Evolutionary conservation across 768 basidiomycete species (phyloP).

Genomic region (Kwoniella pini): DNA sequence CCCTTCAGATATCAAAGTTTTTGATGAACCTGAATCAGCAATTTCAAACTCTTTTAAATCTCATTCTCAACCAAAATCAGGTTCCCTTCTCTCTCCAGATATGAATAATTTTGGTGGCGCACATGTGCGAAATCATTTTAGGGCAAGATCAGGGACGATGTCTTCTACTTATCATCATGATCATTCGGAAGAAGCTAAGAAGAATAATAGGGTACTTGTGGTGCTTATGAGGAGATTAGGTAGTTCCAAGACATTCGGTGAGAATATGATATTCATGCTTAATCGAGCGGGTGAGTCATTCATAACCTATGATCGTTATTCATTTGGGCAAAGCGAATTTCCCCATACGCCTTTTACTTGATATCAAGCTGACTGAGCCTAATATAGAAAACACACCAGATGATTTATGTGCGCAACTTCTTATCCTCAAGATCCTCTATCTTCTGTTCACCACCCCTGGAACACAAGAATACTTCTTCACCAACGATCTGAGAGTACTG

Average conservation of each 20-base stretch:
- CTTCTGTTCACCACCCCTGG: constrained; percentile 90
- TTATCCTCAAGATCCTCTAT: constrained; percentile 92
- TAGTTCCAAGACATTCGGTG: constrained; percentile 91
- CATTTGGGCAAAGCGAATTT: no score
- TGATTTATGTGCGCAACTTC: constrained; percentile 88
- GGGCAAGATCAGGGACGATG: constrained; percentile 29
- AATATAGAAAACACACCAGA: constrained; percentile 79
- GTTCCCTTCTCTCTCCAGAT: constrained; percentile 4
- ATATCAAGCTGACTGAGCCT: no score
- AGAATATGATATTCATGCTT: constrained; percentile 98
- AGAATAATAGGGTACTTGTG: constrained; percentile 72
- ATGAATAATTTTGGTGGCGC: neutral
- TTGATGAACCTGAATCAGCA: constrained; percentile 16
- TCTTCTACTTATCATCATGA: constrained; percentile 28
- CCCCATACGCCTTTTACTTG: no score
- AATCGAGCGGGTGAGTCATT: constrained; percentile 79
- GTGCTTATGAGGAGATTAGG: constrained; percentile 81
- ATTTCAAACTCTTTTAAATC: neutral
- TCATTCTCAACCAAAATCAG: neutral
- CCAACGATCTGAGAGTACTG: constrained; percentile 91
- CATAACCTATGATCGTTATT: no score
- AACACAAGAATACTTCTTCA: constrained; percentile 95
- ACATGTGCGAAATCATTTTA: constrained; percentile 33
- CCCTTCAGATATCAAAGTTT: constrained; percentile 1
- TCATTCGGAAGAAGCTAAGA: constrained; percentile 52